Conservation (phyloP, 1,284 basidiomycete species). For the Termitomyces sp. region DNA sequence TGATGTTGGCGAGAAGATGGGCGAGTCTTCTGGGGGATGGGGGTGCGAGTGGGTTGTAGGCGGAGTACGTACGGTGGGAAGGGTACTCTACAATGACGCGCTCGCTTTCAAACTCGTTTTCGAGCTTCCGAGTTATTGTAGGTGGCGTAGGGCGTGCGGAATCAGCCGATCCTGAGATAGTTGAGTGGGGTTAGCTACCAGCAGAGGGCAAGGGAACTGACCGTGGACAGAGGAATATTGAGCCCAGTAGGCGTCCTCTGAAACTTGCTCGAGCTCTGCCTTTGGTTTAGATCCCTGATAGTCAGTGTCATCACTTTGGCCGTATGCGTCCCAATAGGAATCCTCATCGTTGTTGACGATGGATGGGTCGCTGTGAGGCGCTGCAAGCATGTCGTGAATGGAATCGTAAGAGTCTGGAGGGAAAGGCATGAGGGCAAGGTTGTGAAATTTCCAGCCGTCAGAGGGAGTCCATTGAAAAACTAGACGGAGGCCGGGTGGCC, state of each 20-base stretch:
- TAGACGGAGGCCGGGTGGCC: conserved; percentile 45
- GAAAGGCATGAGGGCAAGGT: conserved; percentile 67
- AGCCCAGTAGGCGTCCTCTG: conserved; percentile 75
- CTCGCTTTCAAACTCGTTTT: conserved; percentile 22
- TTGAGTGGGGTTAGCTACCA: conserved; percentile 1
- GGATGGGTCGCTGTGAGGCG: conserved; percentile 22
- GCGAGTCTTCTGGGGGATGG: conserved; percentile 34
- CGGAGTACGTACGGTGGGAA: conserved; percentile 18
- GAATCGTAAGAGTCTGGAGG: conserved; percentile 45
- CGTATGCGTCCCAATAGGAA: conserved; percentile 68
- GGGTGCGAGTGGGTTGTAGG: conserved; percentile 34
- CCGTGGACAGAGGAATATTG: conserved; percentile 66
- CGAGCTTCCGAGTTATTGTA: conserved; percentile 26
- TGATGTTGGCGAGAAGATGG: conserved; percentile 32
- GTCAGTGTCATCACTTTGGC: conserved; percentile 31
- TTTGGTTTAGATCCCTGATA: conserved; percentile 13
- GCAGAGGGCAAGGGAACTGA: conserved; percentile 25
- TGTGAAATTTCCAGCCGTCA: conserved; percentile 66
- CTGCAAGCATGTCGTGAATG: conserved; percentile 34
- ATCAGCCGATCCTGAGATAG: conserved; percentile 40
- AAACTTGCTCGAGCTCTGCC: conserved; percentile 26
- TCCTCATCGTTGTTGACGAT: conserved; percentile 32
- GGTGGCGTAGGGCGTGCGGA: conserved; percentile 49
- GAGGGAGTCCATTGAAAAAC: conserved; percentile 61
- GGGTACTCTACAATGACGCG: conserved; percentile 30